These are phyloP conservation scores for Neonectria sp. DNA, from an alignment of 2,329 filamentous ascomycete species.

Conservation along the genomic window DNA sequence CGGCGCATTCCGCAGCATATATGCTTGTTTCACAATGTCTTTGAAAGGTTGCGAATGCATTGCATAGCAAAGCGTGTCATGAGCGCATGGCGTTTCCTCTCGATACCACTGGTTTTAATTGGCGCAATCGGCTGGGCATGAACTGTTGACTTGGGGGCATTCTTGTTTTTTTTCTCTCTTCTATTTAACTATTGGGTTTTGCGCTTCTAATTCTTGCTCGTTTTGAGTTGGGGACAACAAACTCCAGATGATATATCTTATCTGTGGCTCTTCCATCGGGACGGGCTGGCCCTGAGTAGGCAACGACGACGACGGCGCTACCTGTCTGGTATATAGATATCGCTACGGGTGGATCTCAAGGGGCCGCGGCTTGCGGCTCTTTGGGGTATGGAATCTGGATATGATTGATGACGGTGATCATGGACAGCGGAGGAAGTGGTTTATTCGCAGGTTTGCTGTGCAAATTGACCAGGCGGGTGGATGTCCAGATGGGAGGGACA, in stretches of 20 bases:
- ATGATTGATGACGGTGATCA: constrained; percentile 47
- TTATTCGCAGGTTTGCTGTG: constrained; percentile 39
- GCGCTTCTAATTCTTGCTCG: constrained; percentile 43
- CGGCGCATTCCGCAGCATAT: constrained; percentile 45
- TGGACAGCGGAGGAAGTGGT: constrained; percentile 29
- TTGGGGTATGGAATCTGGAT: constrained; percentile 44
- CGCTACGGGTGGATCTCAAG: constrained; percentile 39
- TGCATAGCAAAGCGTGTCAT: constrained; percentile 60
- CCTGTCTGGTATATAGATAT: constrained; percentile 47
- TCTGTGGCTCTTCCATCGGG: constrained; percentile 2
- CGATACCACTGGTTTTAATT: constrained; percentile 60
- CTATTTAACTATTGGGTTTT: constrained; percentile 21
- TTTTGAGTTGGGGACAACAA: constrained; percentile 23
- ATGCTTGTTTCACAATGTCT: constrained; percentile 50
- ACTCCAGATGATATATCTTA: constrained; percentile 4
- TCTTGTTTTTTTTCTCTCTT: constrained; percentile 37
- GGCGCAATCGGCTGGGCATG: constrained; percentile 47
- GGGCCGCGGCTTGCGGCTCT: constrained; percentile 27
- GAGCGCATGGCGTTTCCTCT: constrained; percentile 59
- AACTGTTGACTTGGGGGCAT: constrained; percentile 43
- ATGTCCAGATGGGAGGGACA: constrained; percentile 19
- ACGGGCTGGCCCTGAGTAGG: constrained; percentile 19
- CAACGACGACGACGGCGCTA: constrained; percentile 39
- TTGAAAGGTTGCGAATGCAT: constrained; percentile 55
- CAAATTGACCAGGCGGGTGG: constrained; percentile 43